Conservation (phyloP, 2,329 filamentous ascomycete species). For the Pezicula radicicola region DNA sequence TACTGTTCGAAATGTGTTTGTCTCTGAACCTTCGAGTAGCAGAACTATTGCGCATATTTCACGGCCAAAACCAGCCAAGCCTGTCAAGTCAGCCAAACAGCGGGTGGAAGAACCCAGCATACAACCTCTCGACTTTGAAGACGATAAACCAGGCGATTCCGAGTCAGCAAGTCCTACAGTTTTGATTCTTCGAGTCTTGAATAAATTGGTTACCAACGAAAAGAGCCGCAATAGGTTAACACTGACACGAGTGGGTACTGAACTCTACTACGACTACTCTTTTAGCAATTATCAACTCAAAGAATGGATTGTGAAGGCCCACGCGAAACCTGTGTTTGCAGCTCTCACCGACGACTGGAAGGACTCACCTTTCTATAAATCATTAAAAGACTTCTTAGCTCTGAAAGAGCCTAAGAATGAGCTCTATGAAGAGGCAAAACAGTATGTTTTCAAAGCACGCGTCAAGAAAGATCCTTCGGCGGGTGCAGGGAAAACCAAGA, state of each 20-base stretch:
- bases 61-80: too few relatives aligned
- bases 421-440: neutral
- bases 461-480: neutral
- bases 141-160: too few relatives aligned
- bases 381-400: neutral
- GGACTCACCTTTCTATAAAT: slow-evolving; percentile 2
- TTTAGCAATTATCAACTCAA: slow-evolving; percentile 1
- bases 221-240: neutral
- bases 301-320: slow-evolving; percentile 3
- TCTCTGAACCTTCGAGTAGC: neutral
- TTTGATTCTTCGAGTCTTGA: neutral
- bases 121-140: too few relatives aligned
- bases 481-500: neutral
- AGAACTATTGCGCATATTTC: neutral
- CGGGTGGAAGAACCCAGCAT: too few relatives aligned
- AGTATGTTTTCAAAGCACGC: neutral
- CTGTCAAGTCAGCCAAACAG: too few relatives aligned
- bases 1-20: neutral
- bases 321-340: slow-evolving; percentile 4
- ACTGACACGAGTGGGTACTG: slow-evolving; percentile 1
- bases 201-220: neutral
- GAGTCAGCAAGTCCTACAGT: too few relatives aligned
- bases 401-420: neutral
- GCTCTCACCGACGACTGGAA: slow-evolving; percentile 4
- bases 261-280: slow-evolving; percentile 5